Conservation (phyloP, 2,329 filamentous ascomycete species). For the Boeremia exigua region DNA sequence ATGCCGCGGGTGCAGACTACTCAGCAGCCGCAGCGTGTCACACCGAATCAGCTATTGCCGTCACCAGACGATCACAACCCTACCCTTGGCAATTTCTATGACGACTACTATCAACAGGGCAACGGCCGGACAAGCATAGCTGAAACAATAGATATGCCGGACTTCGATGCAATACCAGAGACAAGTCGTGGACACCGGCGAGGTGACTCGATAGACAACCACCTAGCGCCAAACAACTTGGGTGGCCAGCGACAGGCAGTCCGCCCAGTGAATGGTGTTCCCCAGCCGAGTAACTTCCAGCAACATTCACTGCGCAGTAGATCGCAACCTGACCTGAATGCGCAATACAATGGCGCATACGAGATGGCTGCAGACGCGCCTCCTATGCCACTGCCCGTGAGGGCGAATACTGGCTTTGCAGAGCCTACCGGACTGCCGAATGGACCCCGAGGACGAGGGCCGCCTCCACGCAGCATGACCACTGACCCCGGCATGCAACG, state of each 20-base stretch:
- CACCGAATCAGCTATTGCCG: constrained; percentile 28
- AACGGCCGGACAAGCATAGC: constrained; percentile 47
- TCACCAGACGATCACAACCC: constrained; percentile 43
- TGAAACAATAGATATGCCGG: constrained; percentile 66
- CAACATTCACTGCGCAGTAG: constrained; percentile 63
- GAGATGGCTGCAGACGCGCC: constrained; percentile 73
- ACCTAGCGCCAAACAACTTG: constrained; percentile 31
- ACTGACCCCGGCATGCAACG: constrained; percentile 18
- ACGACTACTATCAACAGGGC: constrained; percentile 52
- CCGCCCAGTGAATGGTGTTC: constrained; percentile 5
- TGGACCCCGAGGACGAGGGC: constrained; percentile 37
- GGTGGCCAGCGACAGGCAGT: constrained; percentile 3
- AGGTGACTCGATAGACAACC: constrained; percentile 47
- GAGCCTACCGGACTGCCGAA: constrained; percentile 30
- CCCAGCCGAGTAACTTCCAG: constrained; percentile 29
- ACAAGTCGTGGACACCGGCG: constrained; percentile 37
- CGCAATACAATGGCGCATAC: constrained; percentile 59
- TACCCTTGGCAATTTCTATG: constrained; percentile 60
- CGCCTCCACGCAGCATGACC: constrained; percentile 34
- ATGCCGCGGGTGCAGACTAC: constrained; percentile 33
- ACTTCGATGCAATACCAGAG: constrained; percentile 64
- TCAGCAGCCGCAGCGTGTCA: constrained; percentile 29
- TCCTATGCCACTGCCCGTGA: constrained; percentile 56
- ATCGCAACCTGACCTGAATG: constrained; percentile 68
- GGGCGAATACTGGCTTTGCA: constrained; percentile 48